These are phyloP conservation scores for Salvia rosmarinus DNA, from an alignment of 257 asterid genomes.

Conservation along the genomic window DNA sequence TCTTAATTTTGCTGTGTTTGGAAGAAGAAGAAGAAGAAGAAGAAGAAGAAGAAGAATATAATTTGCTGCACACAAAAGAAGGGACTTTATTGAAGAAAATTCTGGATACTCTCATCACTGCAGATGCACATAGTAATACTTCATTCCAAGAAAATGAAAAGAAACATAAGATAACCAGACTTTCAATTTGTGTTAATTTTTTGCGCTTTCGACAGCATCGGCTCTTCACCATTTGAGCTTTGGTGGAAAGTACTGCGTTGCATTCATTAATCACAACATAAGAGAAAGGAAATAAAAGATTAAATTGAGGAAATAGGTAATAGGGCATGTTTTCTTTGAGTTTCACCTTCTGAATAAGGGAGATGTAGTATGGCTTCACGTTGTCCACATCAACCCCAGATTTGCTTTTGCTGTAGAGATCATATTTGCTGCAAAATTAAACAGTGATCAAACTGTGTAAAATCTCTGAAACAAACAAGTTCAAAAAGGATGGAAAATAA, in stretches of 20 bases:
- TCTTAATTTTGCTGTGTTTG: not conserved
- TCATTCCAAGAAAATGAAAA: not conserved
- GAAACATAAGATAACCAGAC: not conserved
- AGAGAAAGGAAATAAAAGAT: not conserved
- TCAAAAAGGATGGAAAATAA: not conserved
- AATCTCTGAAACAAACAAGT: not conserved
- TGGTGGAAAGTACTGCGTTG: slow-evolving; percentile 63
- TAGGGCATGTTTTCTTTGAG: no score
- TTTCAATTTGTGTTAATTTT: not conserved
- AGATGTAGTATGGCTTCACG: slow-evolving; percentile 67
- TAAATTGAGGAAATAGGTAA: not conserved
- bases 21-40: not conserved
- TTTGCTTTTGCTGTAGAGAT: slow-evolving; percentile 56
- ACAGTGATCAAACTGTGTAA: not conserved
- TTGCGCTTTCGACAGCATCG: not conserved
- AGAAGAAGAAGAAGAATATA: no score
- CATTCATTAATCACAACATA: slow-evolving; percentile 21
- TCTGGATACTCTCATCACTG: not conserved
- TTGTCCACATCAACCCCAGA: slow-evolving; percentile 34
- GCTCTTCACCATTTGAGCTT: slow-evolving; percentile 64
- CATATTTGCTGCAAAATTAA: slow-evolving; percentile 43
- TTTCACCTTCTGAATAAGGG: slow-evolving; percentile 64
- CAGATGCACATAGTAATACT: not conserved
- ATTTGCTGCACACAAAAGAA: not conserved
- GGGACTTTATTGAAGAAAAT: slow-evolving; percentile 3